phyloP scores from a whole-genome alignment of 441 rosid genomes.

The Arabidopsis lyrata region DNA sequence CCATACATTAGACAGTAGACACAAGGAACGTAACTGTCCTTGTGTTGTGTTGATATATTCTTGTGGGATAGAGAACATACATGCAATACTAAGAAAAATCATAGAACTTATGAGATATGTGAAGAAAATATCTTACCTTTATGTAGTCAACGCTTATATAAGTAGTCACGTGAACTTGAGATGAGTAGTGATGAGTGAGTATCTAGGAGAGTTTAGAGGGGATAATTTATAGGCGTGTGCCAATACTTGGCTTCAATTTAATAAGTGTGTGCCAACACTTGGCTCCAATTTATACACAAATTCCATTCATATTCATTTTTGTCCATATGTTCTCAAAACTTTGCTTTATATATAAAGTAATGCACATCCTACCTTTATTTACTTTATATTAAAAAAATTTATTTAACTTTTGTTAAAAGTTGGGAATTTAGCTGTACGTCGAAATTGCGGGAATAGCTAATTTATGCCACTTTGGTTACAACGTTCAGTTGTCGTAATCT shows the following conservation, averaged over 20 bases:
- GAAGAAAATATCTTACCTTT: constrained; percentile 25
- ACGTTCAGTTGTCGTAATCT: neutral
- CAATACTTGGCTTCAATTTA: constrained; percentile 41
- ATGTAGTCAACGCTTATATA: constrained; percentile 27
- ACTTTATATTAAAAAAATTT: constrained; percentile 3
- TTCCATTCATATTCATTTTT: constrained; percentile 39
- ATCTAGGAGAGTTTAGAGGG: constrained; percentile 4
- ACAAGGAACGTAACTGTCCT: neutral
- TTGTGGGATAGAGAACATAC: neutral
- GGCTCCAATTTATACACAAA: constrained; percentile 40
- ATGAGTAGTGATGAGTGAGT: constrained; percentile 23
- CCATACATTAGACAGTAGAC: neutral
- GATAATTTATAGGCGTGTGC: constrained; percentile 40
- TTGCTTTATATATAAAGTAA: constrained; percentile 35
- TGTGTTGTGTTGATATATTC: neutral
- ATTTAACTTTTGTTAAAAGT: constrained; percentile 13
- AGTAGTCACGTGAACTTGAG: constrained; percentile 43
- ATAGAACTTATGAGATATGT: constrained; percentile 14
- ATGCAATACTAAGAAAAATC: constrained; percentile 7
- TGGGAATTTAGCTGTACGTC: neutral
- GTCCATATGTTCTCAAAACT: constrained; percentile 28
- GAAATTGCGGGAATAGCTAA: neutral
- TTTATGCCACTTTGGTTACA: constrained; percentile 9
- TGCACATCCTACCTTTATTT: constrained; percentile 33
- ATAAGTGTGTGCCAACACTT: constrained; percentile 42